Evolutionary conservation across 768 basidiomycete genomes (phyloP).

Genomic region (Auriscalpium orientale): DNA sequence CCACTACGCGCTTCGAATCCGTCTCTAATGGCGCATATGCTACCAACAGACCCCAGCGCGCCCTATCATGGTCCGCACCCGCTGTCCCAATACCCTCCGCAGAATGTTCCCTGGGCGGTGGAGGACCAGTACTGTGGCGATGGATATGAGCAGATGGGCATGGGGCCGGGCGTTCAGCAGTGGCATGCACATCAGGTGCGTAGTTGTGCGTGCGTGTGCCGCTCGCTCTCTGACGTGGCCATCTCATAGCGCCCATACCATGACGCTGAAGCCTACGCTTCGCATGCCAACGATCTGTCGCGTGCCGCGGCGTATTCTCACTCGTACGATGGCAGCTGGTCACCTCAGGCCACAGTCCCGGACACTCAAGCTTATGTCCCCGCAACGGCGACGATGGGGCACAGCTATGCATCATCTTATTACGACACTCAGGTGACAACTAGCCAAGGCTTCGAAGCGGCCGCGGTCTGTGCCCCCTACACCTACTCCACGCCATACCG

Average conservation of each 20-base stretch:
- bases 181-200: background rate
- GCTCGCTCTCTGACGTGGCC: too few species aligned
- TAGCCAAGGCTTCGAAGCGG: too few species aligned
- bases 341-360: background rate
- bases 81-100: background rate
- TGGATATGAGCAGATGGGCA: too few species aligned
- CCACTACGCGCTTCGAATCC: background rate
- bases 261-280: too few species aligned
- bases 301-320: background rate
- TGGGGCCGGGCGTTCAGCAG: background rate
- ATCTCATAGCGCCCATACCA: too few species aligned
- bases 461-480: too few species aligned
- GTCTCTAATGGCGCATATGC: background rate
- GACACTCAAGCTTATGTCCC: background rate
- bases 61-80: background rate
- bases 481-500: constrained; percentile 1
- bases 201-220: too few species aligned
- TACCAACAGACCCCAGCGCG: background rate
- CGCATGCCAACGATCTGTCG: too few species aligned
- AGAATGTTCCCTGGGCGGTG: background rate
- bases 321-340: background rate
- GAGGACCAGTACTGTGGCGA: background rate
- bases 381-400: background rate
- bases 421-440: too few species aligned
- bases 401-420: background rate